Conservation (phyloP, 306 rosid genomes). For the Quercus engelmannii region DNA sequence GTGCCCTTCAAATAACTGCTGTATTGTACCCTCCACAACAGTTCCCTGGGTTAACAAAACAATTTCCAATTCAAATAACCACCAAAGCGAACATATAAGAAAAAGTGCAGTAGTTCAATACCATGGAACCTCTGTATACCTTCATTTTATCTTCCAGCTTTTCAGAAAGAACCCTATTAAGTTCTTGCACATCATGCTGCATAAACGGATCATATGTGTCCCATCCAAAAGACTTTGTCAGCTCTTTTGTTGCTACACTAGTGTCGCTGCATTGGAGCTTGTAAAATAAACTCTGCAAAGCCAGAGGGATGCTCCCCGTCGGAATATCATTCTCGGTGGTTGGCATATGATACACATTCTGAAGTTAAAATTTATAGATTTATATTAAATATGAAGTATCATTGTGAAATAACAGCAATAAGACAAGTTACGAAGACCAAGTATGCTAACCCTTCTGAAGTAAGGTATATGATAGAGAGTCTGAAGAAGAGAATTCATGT, state of each 20-base stretch:
- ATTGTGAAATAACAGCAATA: neutral
- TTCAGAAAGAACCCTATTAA: conserved; percentile 91
- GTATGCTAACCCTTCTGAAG: conserved; percentile 76
- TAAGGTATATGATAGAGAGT: conserved; percentile 87
- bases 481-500: conserved; percentile 96
- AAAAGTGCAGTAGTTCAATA: conserved; percentile 14
- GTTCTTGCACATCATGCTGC: conserved; percentile 99
- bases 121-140: conserved; percentile 39
- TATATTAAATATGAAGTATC: conserved; percentile 4
- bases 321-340: conserved; percentile 96
- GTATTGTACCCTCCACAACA: conserved; percentile 97
- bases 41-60: conserved; percentile 64
- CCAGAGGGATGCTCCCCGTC: conserved; percentile 89
- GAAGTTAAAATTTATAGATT: conserved; percentile 4
- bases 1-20: conserved; percentile 91
- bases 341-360: conserved; percentile 98
- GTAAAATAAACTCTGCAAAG: conserved; percentile 89
- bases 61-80: neutral
- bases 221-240: conserved; percentile 97
- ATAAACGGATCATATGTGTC: conserved; percentile 85
- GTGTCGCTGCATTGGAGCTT: conserved; percentile 82
- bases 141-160: conserved; percentile 97
- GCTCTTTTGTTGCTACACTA: conserved; percentile 89
- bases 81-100: conserved; percentile 7
- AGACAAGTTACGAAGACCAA: neutral